A percentile compares a stretch with the other conserved stretches of the same genome.
Conservation (phyloP, 1,284 basidiomycete genomes). For the Ganoderma lucidum region DNA sequence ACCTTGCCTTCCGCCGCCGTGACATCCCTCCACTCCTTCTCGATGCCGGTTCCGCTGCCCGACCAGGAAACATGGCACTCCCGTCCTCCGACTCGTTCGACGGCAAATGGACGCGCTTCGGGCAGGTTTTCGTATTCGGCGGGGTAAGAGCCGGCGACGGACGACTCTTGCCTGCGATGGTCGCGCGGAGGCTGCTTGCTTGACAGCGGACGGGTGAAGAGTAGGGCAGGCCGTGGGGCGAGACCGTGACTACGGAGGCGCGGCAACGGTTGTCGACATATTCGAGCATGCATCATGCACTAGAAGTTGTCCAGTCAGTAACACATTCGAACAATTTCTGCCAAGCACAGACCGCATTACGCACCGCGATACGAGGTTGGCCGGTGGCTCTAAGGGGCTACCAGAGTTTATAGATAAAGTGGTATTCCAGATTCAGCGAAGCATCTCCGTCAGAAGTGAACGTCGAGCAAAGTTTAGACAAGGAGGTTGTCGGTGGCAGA, state of each 20-base stretch:
- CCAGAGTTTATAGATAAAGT: background rate
- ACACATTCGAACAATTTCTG: background rate
- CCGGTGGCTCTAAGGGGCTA: background rate
- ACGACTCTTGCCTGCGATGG: slow-evolving; percentile 7
- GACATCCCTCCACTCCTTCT: slow-evolving; percentile 41
- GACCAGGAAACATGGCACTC: slow-evolving; percentile 42
- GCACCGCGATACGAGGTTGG: background rate
- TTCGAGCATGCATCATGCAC: slow-evolving; percentile 14
- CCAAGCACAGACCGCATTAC: background rate
- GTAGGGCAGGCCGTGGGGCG: slow-evolving; percentile 8
- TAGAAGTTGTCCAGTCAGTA: background rate
- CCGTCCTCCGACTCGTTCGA: slow-evolving; percentile 42
- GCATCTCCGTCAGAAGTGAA: background rate
- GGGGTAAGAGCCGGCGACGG: background rate
- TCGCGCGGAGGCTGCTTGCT: slow-evolving; percentile 6
- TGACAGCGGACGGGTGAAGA: slow-evolving; percentile 14
- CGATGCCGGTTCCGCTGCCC: slow-evolving; percentile 26
- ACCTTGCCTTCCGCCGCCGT: slow-evolving; percentile 22
- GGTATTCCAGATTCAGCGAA: background rate
- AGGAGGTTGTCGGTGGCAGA: background rate
- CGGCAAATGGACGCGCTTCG: slow-evolving; percentile 35
- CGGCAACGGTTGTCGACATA: slow-evolving; percentile 21
- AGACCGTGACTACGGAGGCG: slow-evolving; percentile 17
- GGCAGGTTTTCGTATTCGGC: background rate
- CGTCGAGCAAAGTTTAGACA: background rate